Conservation (phyloP, 2,329 filamentous ascomycete species). For the Scedosporium minutisporum region DNA sequence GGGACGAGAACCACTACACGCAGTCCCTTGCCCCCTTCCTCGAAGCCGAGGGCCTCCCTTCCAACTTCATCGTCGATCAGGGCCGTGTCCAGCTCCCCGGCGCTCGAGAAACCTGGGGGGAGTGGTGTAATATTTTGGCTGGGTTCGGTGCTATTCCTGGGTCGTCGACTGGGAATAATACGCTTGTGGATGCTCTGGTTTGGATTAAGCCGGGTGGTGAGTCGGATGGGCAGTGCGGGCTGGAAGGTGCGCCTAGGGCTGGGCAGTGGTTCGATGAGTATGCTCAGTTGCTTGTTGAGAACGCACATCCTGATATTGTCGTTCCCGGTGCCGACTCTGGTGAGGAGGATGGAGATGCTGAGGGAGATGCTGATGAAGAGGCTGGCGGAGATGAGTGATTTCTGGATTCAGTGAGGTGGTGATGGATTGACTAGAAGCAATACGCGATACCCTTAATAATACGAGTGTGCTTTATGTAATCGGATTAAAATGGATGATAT, state of each 20-base stretch:
- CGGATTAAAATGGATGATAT: too few species aligned
- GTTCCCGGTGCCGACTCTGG: not conserved
- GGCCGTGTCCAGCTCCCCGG: conserved; percentile 28
- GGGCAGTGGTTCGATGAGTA: conserved; percentile 33
- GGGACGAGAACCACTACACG: conserved; percentile 31
- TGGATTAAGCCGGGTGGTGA: conserved; percentile 37
- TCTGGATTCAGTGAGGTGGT: too few species aligned
- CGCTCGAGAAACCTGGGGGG: conserved; percentile 28
- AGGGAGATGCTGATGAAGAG: too few species aligned
- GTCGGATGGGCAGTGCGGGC: conserved; percentile 30
- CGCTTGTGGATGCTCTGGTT: conserved; percentile 29
- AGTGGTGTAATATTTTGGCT: conserved; percentile 35
- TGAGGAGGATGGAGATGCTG: not conserved
- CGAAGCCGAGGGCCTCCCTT: conserved; percentile 26
- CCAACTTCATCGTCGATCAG: conserved; percentile 35
- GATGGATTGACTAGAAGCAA: too few species aligned
- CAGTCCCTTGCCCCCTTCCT: conserved; percentile 26
- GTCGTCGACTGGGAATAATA: conserved; percentile 22
- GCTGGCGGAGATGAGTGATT: too few species aligned
- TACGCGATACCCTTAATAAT: too few species aligned
- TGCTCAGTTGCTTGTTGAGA: conserved; percentile 28
- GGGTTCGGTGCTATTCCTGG: conserved; percentile 28
- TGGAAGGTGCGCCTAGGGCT: conserved; percentile 25
- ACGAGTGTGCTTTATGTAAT: too few species aligned
- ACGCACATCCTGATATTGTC: conserved; percentile 18